phyloP scores from a whole-genome alignment of 352 stramenopile genomes.

The Phytopythium boreale region DNA sequence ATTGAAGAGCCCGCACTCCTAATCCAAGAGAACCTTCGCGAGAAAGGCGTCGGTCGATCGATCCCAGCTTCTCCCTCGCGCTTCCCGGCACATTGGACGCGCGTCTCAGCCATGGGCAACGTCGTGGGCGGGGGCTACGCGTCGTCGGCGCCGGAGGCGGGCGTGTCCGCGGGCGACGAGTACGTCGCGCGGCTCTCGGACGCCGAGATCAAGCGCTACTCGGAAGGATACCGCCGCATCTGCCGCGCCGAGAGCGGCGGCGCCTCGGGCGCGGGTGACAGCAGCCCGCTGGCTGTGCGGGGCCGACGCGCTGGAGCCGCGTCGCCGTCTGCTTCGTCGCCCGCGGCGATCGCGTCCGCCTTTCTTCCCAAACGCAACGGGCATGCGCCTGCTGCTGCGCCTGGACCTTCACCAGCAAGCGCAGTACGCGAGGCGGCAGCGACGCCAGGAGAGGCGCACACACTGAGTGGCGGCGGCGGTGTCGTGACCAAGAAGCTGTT shows the following conservation, averaged over 20 bases:
- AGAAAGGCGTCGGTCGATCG: neutral
- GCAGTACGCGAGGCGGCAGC: neutral
- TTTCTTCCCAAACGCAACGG: neutral
- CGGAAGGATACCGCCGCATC: constrained; percentile 69
- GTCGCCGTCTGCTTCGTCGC: neutral
- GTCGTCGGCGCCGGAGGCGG: constrained; percentile 11
- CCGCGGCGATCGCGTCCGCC: neutral
- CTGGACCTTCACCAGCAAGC: neutral
- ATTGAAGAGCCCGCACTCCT: neutral
- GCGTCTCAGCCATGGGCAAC: constrained; percentile 48
- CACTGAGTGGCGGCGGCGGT: constrained; percentile 8
- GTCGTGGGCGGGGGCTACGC: constrained; percentile 54
- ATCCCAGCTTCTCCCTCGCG: neutral
- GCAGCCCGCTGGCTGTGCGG: constrained; percentile 9
- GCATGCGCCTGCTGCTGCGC: neutral
- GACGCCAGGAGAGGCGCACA: neutral
- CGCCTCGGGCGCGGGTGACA: constrained; percentile 11
- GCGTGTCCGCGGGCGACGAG: constrained; percentile 17
- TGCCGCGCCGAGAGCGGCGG: constrained; percentile 41
- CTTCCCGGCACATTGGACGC: neutral
- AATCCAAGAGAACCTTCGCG: neutral
- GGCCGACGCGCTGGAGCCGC: neutral
- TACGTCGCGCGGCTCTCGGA: constrained; percentile 62
- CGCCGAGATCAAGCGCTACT: constrained; percentile 61
- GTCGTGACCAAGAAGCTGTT: constrained; percentile 73